A percentile compares a stretch with the other conserved stretches of the same genome.
phyloP scores from a whole-genome alignment of 768 basidiomycete genomes.

The Epithele typhae region DNA sequence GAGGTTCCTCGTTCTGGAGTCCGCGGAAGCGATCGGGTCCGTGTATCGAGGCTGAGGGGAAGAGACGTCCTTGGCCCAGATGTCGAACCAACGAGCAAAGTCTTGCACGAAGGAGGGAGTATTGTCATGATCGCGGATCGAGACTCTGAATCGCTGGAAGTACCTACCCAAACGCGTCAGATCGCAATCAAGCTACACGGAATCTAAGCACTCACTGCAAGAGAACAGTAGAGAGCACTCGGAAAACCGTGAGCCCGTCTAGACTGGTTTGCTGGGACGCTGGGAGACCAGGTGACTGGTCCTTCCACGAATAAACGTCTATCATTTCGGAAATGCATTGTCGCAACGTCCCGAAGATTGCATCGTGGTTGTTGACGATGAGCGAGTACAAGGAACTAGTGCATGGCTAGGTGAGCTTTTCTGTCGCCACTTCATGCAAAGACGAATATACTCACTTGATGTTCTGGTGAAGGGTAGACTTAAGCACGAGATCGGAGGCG shows the following conservation, averaged over 20 bases:
- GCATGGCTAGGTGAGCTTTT: background rate
- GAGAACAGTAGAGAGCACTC: conserved; percentile 42
- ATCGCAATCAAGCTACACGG: too few relatives aligned
- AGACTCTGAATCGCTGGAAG: conserved; percentile 25
- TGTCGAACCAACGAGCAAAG: conserved; percentile 19
- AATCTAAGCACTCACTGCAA: conserved; percentile 41
- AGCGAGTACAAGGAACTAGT: conserved; percentile 12
- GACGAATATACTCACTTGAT: conserved; percentile 47
- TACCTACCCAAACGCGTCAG: conserved; percentile 18
- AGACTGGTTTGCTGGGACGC: conserved; percentile 12
- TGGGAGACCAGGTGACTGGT: conserved; percentile 32
- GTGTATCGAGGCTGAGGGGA: conserved; percentile 16
- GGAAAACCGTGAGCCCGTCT: conserved; percentile 40
- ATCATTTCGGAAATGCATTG: conserved; percentile 32
- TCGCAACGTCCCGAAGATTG: conserved; percentile 37
- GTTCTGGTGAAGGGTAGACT: conserved; percentile 46
- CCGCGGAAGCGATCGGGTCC: conserved; percentile 14
- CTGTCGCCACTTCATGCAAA: background rate
- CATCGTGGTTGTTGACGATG: conserved; percentile 27
- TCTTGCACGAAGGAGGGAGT: conserved; percentile 19
- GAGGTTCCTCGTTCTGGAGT: conserved; percentile 5
- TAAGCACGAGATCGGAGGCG: conserved; percentile 54
- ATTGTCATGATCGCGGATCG: conserved; percentile 15
- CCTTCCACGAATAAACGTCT: conserved; percentile 13
- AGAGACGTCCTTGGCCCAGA: conserved; percentile 22